Base-by-base conservation (phyloP, 116 monocot genomes). In the Zostera marina region DNA sequence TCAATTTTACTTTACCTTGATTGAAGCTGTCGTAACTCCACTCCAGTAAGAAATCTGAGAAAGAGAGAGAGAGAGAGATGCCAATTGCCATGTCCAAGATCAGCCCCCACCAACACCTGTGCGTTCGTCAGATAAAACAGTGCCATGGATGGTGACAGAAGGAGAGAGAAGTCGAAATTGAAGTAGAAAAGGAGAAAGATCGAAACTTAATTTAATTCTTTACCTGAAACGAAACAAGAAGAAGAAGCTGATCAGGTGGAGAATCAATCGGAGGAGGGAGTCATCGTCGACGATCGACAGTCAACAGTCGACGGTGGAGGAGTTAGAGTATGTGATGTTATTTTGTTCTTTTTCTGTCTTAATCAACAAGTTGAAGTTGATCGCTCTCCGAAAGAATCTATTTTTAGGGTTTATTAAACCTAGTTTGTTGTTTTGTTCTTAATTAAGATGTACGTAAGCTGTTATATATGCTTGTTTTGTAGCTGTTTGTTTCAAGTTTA, bases 261-360 rank as follows among this genome's bases (percentile, higher is more conserved):
- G 32, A 24, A 43, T 47, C 6, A 16, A 6, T n/a, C 15, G 17
- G 11, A 47, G 47, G 17, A 47, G 15, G 17, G 11, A 11, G 42
- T 17, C 0, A 14, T 14, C 5, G 13, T 7, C 17, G 22, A 43
- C 7, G 45, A 61, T 46, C 22, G 24, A 25, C 14, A 14, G 13
- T 14, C 7, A 14, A 17, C 23, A 20, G 12, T 17, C 17, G 5
- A 24, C 51, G 17, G 41, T 20, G 9, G 17, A 9, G 22, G 19
- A 14, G 7, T 51, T 21, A 17, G 8, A 8, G 19, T 51, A 19
- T n/a, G n/a, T n/a, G n/a, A n/a, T n/a, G n/a, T 51, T 20, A 19
- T 51, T 21, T 51, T 51, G 49, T 12, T 51, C 49, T 51, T 19
- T 47, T 51, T 51, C 49, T 51, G 49, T 51, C 49, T 51, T 51